Percentiles rank a stretch among this genome's conserved stretches.
phyloP scores from a whole-genome alignment of 352 stramenopile genomes.

The Pythium phragmiticola region DNA sequence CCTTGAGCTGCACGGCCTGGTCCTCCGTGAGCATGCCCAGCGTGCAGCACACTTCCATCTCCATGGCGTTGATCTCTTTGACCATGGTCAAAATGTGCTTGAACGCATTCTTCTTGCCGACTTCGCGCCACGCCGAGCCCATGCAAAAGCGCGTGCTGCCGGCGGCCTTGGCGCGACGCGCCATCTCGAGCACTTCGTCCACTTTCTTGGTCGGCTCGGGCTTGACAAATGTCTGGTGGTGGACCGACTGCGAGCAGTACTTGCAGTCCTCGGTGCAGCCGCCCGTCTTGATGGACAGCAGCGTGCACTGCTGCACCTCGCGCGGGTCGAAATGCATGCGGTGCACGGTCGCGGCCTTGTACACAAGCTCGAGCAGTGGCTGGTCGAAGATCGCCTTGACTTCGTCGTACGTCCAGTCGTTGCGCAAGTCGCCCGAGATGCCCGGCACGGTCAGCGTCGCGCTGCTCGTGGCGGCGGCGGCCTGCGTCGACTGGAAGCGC shows the following conservation, averaged over 20 bases:
- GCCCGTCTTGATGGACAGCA: constrained; percentile 98
- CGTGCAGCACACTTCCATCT: constrained; percentile 96
- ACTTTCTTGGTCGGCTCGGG: constrained; percentile 96
- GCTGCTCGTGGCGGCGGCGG: constrained; percentile 7
- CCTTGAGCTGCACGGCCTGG: constrained; percentile 95
- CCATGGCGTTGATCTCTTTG: constrained; percentile 87
- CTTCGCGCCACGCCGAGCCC: constrained; percentile 96
- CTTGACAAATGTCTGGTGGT: constrained; percentile 99
- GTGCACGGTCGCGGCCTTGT: constrained; percentile 95
- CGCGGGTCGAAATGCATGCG: constrained; percentile 97
- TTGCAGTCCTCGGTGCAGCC: constrained; percentile 93
- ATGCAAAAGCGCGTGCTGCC: constrained; percentile 98
- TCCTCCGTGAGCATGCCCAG: constrained; percentile 96
- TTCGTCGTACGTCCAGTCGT: constrained; percentile 94
- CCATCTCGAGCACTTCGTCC: constrained; percentile 95
- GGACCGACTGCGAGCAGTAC: constrained; percentile 96
- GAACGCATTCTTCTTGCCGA: constrained; percentile 99
- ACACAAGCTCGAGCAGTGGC: constrained; percentile 97
- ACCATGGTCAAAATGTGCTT: constrained; percentile 98
- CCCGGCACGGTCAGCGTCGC: constrained; percentile 65
- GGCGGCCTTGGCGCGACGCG: constrained; percentile 92
- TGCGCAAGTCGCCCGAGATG: constrained; percentile 63
- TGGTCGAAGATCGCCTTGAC: constrained; percentile 94
- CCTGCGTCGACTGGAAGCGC: constrained; percentile 34
- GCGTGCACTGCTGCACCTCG: constrained; percentile 97